Evolutionary conservation across 2,329 filamentous ascomycete species (phyloP).

Genomic region (Remersonia thermophila): DNA sequence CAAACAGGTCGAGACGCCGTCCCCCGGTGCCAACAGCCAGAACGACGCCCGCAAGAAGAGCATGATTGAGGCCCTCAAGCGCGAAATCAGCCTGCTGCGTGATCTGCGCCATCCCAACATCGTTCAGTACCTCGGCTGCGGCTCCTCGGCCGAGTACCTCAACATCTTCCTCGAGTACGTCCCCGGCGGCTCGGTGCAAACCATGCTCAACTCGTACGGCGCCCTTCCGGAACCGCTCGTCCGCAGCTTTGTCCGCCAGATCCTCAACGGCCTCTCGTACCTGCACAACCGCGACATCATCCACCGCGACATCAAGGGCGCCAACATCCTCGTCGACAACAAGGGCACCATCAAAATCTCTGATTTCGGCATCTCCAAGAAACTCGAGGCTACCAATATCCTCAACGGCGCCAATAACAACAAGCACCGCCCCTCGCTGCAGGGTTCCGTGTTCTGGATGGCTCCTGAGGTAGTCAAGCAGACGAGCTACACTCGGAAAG

Average conservation of each 20-base stretch:
- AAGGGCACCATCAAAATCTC: slow-evolving; percentile 99
- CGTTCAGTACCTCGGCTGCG: slow-evolving; percentile 93
- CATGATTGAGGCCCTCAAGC: slow-evolving; percentile 96
- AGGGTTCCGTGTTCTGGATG: slow-evolving; percentile 99
- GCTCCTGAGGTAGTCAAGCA: slow-evolving; percentile 96
- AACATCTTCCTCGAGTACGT: slow-evolving; percentile 99
- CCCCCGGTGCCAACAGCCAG: slow-evolving; percentile 61
- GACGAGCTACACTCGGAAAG: slow-evolving; percentile 94
- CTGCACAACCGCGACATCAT: slow-evolving; percentile 93
- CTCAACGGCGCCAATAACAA: slow-evolving; percentile 56
- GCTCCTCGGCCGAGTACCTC: slow-evolving; percentile 77
- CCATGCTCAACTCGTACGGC: slow-evolving; percentile 97
- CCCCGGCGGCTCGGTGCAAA: slow-evolving; percentile 90
- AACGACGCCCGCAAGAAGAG: slow-evolving; percentile 87
- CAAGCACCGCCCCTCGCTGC: slow-evolving; percentile 65
- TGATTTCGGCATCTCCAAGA: slow-evolving; percentile 97
- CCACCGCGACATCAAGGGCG: slow-evolving; percentile 96
- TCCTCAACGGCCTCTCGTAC: slow-evolving; percentile 83
- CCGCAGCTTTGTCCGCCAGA: slow-evolving; percentile 92
- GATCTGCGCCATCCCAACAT: slow-evolving; percentile 95
- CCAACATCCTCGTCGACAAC: slow-evolving; percentile 97
- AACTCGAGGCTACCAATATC: slow-evolving; percentile 82
- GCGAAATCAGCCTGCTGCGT: slow-evolving; percentile 86
- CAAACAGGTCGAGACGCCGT: slow-evolving; percentile 91
- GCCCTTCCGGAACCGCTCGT: slow-evolving; percentile 87